Base-by-base conservation (phyloP, 116 monocot species). In the Dioscorea cayenensis region DNA sequence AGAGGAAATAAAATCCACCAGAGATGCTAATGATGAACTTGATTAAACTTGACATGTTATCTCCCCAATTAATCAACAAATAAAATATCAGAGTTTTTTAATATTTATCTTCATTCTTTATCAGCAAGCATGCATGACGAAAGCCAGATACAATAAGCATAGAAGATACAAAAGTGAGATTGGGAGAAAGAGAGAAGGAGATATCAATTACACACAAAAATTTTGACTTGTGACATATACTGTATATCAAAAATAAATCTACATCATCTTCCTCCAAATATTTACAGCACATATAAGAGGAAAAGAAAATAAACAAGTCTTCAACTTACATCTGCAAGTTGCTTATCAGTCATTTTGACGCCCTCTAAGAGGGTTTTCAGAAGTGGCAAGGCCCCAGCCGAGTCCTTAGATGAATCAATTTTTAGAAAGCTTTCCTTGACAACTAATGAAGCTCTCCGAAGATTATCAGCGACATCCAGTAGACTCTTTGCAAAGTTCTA, bases 321-420 rank as follows among this genome's bases (percentile, higher is more conserved):
- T 17, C 38, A 63, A 43, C 48, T 69, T 77, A 94, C 94, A 84
- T 90, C 94, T 25, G 60, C 60, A 37, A 94, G 88, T 72, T 94
- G 94, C 78, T 94, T 94, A 6, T 94, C 82, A 75, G 94, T 94
- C 94, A 94, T 94, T 75, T 88, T 88, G 76, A 94, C 94, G 73
- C 94, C 94, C 65, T 90, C 88, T 49, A 94, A 76, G 14, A 94
- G 74, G 73, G 90, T 86, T 71, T 88, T 86, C 18, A 94, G 70
- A 16, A 94, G 84, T 49, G 86, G 76, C 18, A 86, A 77, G 7
- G 92, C 92, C 66, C 81, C 88, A 65, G 20, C 64, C 59, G 83
- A 66, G 63, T 94, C 84, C 67, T 79, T 83, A 21, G 83, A 81
- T 79, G 52, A 17, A 78, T 94, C 88, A 29, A 94, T 66, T 68